Conservation (phyloP, 805 yeast species). For the Candida maesae region DNA sequence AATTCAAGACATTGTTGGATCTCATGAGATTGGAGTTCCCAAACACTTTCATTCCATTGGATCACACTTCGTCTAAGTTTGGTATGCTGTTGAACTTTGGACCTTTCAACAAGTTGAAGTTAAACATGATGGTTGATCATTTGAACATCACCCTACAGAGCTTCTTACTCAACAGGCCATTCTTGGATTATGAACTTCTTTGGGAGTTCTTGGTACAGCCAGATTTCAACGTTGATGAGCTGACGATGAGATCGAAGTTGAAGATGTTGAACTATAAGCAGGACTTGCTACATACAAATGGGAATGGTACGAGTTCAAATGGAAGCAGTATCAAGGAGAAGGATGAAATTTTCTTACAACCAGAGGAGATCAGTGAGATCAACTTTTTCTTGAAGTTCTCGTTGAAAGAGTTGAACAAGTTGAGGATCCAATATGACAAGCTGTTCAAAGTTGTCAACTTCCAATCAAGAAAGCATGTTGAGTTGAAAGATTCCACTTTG, state of each 20-base stretch:
- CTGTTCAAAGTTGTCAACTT: slow-evolving; percentile 37
- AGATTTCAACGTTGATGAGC: slow-evolving; percentile 30
- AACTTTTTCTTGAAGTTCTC: slow-evolving; percentile 47
- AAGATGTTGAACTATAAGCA: slow-evolving; percentile 27
- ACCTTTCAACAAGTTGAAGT: slow-evolving; percentile 39
- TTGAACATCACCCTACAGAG: slow-evolving; percentile 47
- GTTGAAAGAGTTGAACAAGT: slow-evolving; percentile 36
- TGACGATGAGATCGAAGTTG: slow-evolving; percentile 31
- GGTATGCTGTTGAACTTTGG: slow-evolving; percentile 21
- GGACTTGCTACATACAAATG: slow-evolving; percentile 20
- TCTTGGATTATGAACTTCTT: slow-evolving; percentile 34
- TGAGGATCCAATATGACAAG: slow-evolving; percentile 29
- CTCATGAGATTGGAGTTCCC: slow-evolving; percentile 36
- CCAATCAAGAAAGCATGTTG: slow-evolving; percentile 19
- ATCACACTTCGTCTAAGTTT: slow-evolving; percentile 21
- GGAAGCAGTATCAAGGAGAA: too few species aligned
- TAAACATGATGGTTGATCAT: slow-evolving; percentile 44
- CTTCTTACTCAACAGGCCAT: slow-evolving; percentile 36
- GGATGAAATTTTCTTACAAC: slow-evolving; percentile 23
- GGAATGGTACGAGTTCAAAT: too few species aligned
- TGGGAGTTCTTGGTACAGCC: slow-evolving; percentile 40
- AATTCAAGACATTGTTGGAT: slow-evolving; percentile 32
- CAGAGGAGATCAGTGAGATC: slow-evolving; percentile 42
- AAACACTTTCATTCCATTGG: slow-evolving; percentile 30
- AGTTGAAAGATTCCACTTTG: slow-evolving; percentile 17